A percentile compares a stretch with the other conserved stretches of the same genome.
These are phyloP conservation scores for Leptographium lundbergii DNA, from an alignment of 2,329 filamentous ascomycete species.

Conservation along the genomic window DNA sequence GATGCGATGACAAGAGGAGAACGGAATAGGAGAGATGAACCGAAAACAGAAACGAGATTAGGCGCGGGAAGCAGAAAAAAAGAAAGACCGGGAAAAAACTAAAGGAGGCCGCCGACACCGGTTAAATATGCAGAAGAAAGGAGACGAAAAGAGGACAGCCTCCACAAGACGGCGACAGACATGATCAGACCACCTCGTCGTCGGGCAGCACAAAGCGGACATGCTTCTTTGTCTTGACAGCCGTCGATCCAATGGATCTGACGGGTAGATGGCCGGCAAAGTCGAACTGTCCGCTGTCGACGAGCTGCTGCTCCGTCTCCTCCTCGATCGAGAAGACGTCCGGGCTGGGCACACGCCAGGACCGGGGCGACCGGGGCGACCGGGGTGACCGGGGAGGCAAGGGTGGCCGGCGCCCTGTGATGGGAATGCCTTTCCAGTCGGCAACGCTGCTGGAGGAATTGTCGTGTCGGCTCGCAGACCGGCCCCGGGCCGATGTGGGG, in stretches of 20 bases:
- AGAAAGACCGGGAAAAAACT: background rate
- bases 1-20: background rate
- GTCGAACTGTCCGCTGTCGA: constrained; percentile 11
- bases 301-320: constrained; percentile 40
- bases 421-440: constrained; percentile 12
- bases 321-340: constrained; percentile 49
- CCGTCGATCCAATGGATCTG: background rate
- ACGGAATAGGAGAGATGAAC: too few relatives aligned
- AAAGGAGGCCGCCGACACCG: background rate
- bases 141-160: background rate
- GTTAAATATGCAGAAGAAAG: background rate
- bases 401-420: constrained; percentile 23
- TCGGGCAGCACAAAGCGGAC: constrained; percentile 10
- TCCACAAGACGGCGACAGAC: background rate
- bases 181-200: background rate
- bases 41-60: background rate
- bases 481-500: background rate
- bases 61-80: background rate
- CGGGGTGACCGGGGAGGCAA: constrained; percentile 24
- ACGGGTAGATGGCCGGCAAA: background rate
- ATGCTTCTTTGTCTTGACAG: background rate
- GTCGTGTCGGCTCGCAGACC: background rate
- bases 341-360: constrained; percentile 46
- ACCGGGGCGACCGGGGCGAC: constrained; percentile 28
- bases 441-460: constrained; percentile 14